phyloP scores from a whole-genome alignment of 2,329 filamentous ascomycete genomes.

The Fusarium mangiferae region DNA sequence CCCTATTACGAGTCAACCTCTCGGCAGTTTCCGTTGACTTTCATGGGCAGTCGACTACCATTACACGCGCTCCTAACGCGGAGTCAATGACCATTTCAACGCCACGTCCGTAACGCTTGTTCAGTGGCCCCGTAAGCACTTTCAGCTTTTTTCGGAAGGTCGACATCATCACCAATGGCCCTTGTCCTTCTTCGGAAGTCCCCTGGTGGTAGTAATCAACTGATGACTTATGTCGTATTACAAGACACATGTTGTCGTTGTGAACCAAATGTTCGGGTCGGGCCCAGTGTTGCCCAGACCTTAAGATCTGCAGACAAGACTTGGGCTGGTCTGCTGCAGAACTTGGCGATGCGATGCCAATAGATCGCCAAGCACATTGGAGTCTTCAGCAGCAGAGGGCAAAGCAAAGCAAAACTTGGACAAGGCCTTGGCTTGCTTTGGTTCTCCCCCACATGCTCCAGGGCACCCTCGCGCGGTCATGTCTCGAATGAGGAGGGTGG shows the following conservation, averaged over 20 bases:
- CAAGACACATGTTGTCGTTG: slow-evolving; percentile 7
- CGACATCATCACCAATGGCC: slow-evolving; percentile 12
- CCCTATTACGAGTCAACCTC: background rate
- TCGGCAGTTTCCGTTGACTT: slow-evolving; percentile 14
- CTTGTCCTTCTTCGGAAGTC: background rate
- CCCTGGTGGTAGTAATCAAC: slow-evolving; percentile 6
- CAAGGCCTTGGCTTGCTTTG: slow-evolving; percentile 11
- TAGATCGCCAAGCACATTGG: slow-evolving; percentile 17
- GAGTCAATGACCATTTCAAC: slow-evolving; percentile 20
- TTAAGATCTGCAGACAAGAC: slow-evolving; percentile 30
- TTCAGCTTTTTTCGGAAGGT: slow-evolving; percentile 42
- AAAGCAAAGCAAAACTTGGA: background rate
- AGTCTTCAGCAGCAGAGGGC: background rate
- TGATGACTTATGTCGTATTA: background rate
- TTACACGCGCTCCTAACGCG: slow-evolving; percentile 19
- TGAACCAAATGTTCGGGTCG: slow-evolving; percentile 16
- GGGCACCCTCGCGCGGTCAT: slow-evolving; percentile 1
- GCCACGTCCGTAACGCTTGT: slow-evolving; percentile 16
- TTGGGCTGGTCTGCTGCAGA: background rate
- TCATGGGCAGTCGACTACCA: background rate
- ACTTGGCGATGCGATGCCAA: slow-evolving; percentile 39
- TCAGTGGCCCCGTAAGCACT: slow-evolving; percentile 19
- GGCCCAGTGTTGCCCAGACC: slow-evolving; percentile 29
- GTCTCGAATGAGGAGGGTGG: slow-evolving; percentile 9
- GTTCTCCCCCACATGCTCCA: slow-evolving; percentile 22